Evolutionary conservation across 2,329 filamentous ascomycete species (phyloP).

Genomic region (Rutstroemia sp.): DNA sequence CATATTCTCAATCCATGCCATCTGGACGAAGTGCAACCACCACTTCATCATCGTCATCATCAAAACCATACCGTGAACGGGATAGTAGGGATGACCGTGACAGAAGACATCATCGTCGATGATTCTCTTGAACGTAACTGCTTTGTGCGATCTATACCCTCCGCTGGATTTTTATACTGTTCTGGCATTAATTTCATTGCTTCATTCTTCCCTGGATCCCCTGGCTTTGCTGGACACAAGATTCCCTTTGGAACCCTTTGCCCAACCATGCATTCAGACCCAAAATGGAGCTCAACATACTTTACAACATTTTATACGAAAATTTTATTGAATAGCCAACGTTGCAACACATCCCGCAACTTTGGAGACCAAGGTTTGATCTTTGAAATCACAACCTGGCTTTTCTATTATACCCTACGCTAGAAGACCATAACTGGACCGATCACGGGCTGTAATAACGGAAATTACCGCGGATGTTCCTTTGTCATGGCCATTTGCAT

Average conservation of each 20-base stretch:
- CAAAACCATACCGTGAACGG: conserved; percentile 17
- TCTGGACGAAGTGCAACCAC: conserved; percentile 20
- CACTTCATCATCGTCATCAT: conserved; percentile 19
- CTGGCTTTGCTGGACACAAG: conserved; percentile 18
- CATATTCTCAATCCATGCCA: conserved; percentile 20
- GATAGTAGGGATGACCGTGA: conserved; percentile 25
- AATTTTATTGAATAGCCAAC: conserved; percentile 15
- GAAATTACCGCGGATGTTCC: conserved; percentile 14
- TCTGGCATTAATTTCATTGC: conserved; percentile 23
- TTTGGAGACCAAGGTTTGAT: conserved; percentile 16
- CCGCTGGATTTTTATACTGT: conserved; percentile 19
- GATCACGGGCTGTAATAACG: conserved; percentile 14
- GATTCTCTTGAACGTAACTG: conserved; percentile 16
- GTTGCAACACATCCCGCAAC: conserved; percentile 15
- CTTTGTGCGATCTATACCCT: conserved; percentile 12
- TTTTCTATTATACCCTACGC: conserved; percentile 14
- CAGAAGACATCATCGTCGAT: conserved; percentile 20
- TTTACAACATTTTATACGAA: conserved; percentile 15
- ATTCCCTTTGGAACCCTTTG: conserved; percentile 16
- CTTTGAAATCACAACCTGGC: conserved; percentile 12
- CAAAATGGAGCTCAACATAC: conserved; percentile 13
- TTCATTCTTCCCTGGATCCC: conserved; percentile 18
- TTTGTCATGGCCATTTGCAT: conserved; percentile 14
- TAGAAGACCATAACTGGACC: conserved; percentile 15
- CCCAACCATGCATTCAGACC: conserved; percentile 20